These are phyloP conservation scores for Lactarius pseudohatsudake DNA, from an alignment of 768 basidiomycete species.

Conservation along the genomic window DNA sequence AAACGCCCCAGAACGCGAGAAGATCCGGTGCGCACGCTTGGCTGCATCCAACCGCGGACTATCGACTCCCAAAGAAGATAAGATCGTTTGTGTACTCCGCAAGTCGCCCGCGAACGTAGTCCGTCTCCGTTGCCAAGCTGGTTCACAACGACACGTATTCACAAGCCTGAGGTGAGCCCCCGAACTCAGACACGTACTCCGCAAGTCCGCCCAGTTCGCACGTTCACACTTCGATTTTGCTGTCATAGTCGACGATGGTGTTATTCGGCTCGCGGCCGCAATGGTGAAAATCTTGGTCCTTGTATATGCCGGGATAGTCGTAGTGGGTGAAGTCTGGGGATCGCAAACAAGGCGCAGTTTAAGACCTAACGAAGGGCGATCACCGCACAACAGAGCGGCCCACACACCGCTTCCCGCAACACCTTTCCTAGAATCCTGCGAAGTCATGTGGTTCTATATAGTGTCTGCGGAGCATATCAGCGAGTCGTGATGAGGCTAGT, in stretches of 20 bases:
- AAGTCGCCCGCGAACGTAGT: slow-evolving; percentile 54
- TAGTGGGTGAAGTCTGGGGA: slow-evolving; percentile 49
- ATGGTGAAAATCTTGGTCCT: slow-evolving; percentile 56
- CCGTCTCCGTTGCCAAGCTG: slow-evolving; percentile 63
- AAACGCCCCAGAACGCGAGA: neutral
- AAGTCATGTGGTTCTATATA: slow-evolving; percentile 68
- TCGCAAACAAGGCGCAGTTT: neutral
- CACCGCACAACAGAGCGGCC: neutral
- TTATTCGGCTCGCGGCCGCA: slow-evolving; percentile 56
- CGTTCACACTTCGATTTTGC: slow-evolving; percentile 49
- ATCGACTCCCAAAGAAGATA: slow-evolving; percentile 58
- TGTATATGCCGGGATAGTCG: slow-evolving; percentile 35
- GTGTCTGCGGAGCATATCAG: slow-evolving; percentile 38
- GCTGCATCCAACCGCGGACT: slow-evolving; percentile 64
- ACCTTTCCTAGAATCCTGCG: slow-evolving; percentile 42
- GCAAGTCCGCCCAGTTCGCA: slow-evolving; percentile 42
- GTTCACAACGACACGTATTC: neutral
- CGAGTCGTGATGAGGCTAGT: slow-evolving; percentile 34
- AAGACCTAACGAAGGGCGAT: too few species aligned
- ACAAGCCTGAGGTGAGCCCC: neutral
- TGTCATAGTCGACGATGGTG: slow-evolving; percentile 55
- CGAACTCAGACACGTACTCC: slow-evolving; percentile 37
- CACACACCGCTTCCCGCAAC: slow-evolving; percentile 22
- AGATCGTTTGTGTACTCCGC: slow-evolving; percentile 62
- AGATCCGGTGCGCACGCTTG: slow-evolving; percentile 46